phyloP scores from a whole-genome alignment of 2,329 filamentous ascomycete species.

The Penicillium sp. region DNA sequence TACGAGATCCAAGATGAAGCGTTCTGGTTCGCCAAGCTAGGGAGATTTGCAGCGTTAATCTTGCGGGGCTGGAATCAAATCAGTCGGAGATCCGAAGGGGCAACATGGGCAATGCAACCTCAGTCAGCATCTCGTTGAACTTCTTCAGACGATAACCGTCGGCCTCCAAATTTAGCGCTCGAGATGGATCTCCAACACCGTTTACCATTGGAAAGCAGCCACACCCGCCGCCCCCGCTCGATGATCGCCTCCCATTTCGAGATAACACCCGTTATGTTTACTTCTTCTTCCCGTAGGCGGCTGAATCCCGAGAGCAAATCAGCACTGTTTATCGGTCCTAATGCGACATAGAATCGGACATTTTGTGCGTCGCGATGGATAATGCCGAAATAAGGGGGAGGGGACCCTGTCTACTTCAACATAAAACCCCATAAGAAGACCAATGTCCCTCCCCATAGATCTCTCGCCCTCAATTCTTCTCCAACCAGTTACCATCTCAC shows the following conservation, averaged over 20 bases:
- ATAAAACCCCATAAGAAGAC: background rate
- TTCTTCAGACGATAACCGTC: conserved; percentile 9
- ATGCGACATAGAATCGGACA: conserved; percentile 18
- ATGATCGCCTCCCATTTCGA: conserved; percentile 9
- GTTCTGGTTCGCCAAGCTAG: background rate
- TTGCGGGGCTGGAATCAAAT: conserved; percentile 10
- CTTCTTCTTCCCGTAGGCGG: background rate
- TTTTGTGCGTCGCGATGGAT: conserved; percentile 5
- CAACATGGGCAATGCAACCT: conserved; percentile 19
- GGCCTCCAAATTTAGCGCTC: background rate
- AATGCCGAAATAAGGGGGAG: background rate
- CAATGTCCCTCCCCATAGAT: background rate
- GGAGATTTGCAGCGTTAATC: conserved; percentile 20
- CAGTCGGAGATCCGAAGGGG: conserved; percentile 20
- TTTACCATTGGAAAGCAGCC: background rate
- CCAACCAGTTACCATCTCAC: background rate
- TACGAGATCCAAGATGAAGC: background rate
- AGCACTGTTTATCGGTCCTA: conserved; percentile 28
- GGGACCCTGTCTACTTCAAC: background rate
- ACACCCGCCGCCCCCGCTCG: conserved; percentile 1
- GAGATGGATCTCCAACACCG: background rate
- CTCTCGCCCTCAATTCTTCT: background rate
- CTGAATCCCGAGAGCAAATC: conserved; percentile 29
- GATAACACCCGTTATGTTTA: background rate
- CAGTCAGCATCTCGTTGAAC: background rate